Percentiles rank a stretch among this genome's conserved stretches.
phyloP scores from a whole-genome alignment of 495 filamentous ascomycete genomes.

The Evernia prunastri region DNA sequence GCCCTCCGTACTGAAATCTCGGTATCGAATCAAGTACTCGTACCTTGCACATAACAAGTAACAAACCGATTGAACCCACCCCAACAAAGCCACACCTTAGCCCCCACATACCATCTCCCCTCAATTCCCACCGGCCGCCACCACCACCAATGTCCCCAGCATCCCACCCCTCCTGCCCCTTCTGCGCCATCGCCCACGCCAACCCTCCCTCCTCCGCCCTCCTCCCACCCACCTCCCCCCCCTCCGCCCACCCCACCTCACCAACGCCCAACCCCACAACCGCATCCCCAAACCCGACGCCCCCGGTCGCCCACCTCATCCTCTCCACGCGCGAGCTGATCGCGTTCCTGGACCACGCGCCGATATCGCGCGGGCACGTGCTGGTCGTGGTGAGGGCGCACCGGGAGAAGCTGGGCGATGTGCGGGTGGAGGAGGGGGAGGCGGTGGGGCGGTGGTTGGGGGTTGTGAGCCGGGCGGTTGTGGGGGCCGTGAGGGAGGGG shows the following conservation, averaged over 20 bases:
- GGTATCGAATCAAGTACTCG: no score
- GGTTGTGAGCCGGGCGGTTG: slow-evolving; percentile 63
- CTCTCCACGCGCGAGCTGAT: slow-evolving; percentile 65
- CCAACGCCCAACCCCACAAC: slow-evolving; percentile 36
- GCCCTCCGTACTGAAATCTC: no score
- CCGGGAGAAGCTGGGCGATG: slow-evolving; percentile 62
- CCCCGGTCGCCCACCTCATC: slow-evolving; percentile 55
- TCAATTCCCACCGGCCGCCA: background rate
- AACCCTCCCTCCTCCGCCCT: slow-evolving; percentile 27
- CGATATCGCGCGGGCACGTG: slow-evolving; percentile 70
- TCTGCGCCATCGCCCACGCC: slow-evolving; percentile 55
- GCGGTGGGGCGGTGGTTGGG: slow-evolving; percentile 69
- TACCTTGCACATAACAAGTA: no score
- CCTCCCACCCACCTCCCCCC: slow-evolving; percentile 17
- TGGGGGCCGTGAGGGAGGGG: slow-evolving; percentile 40
- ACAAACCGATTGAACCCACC: no score
- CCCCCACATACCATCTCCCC: background rate
- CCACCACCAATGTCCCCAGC: slow-evolving; percentile 22
- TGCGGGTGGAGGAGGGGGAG: slow-evolving; percentile 46
- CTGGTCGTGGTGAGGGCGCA: slow-evolving; percentile 69
- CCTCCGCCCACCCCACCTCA: slow-evolving; percentile 28
- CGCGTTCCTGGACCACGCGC: slow-evolving; percentile 88
- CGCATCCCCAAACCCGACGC: slow-evolving; percentile 38
- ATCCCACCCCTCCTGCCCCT: slow-evolving; percentile 46
- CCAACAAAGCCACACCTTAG: background rate